These are phyloP conservation scores for Apostasia ramifera DNA, from an alignment of 106 monocot species.

Conservation along the genomic window DNA sequence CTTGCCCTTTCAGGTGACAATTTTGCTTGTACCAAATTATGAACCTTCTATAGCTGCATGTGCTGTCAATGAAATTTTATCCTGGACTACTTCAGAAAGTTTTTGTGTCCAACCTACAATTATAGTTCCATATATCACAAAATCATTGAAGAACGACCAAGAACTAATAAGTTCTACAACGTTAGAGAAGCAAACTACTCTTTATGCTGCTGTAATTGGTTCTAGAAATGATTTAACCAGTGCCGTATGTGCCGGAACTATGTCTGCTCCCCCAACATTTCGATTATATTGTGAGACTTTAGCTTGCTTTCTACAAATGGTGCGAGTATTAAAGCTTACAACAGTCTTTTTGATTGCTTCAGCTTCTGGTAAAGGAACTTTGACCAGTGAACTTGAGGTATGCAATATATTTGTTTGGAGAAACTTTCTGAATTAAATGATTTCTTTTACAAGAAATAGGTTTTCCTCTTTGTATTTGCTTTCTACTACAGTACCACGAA, in stretches of 20 bases:
- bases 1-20: conserved; percentile 37
- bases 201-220: conserved; percentile 49
- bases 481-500: no score
- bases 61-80: conserved; percentile 49
- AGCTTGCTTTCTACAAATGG: conserved; percentile 56
- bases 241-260: conserved; percentile 24
- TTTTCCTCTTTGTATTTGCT: no score
- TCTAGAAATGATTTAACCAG: conserved; percentile 21
- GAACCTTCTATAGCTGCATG: conserved; percentile 64
- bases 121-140: conserved; percentile 38
- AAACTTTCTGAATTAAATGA: no score
- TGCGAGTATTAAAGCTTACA: conserved; percentile 32
- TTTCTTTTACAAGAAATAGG: no score
- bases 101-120: conserved; percentile 17
- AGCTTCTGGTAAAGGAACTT: conserved; percentile 11
- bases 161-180: conserved; percentile 14
- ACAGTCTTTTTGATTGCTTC: conserved; percentile 45
- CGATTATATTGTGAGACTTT: conserved; percentile 39
- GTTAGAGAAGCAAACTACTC: conserved; percentile 1
- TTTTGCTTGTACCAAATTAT: conserved; percentile 49
- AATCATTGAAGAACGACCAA: conserved; percentile 19
- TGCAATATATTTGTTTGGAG: no score
- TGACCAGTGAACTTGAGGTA: conserved; percentile 41
- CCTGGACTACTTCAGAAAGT: conserved; percentile 22
- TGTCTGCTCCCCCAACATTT: conserved; percentile 30